phyloP scores from a whole-genome alignment of 2,329 filamentous ascomycete genomes.

The Sclerotinia glacialis region DNA sequence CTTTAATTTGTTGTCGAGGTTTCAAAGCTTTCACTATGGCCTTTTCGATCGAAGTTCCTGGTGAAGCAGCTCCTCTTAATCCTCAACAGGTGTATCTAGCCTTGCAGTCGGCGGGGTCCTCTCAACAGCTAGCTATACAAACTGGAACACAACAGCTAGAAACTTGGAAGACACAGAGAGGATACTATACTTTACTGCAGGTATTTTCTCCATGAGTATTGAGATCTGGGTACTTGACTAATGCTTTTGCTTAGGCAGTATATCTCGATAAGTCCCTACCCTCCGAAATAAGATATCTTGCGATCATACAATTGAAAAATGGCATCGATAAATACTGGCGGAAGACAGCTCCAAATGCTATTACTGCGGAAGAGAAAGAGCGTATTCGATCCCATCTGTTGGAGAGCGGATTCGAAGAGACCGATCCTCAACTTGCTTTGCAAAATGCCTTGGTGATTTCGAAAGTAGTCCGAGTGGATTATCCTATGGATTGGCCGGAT shows the following conservation, averaged over 20 bases:
- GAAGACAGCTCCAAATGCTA: constrained; percentile 58
- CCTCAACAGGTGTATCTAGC: constrained; percentile 62
- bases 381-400: constrained; percentile 73
- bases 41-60: constrained; percentile 73
- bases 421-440: constrained; percentile 70
- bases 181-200: constrained; percentile 68
- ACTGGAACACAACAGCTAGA: constrained; percentile 66
- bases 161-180: constrained; percentile 64
- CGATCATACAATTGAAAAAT: constrained; percentile 93
- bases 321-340: constrained; percentile 96
- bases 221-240: not conserved
- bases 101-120: constrained; percentile 61
- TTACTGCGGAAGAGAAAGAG: constrained; percentile 71
- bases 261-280: constrained; percentile 79
- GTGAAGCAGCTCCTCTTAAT: constrained; percentile 72
- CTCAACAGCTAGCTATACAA: constrained; percentile 61
- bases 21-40: constrained; percentile 51
- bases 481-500: constrained; percentile 78
- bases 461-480: constrained; percentile 87
- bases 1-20: not conserved
- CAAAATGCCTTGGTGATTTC: constrained; percentile 87
- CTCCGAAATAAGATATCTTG: constrained; percentile 77
- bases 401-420: constrained; percentile 73
- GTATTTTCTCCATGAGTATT: constrained; percentile 42
- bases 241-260: constrained; percentile 55